Conservation (phyloP, 2,329 filamentous ascomycete genomes). For the Hirsutella thompsonii region DNA sequence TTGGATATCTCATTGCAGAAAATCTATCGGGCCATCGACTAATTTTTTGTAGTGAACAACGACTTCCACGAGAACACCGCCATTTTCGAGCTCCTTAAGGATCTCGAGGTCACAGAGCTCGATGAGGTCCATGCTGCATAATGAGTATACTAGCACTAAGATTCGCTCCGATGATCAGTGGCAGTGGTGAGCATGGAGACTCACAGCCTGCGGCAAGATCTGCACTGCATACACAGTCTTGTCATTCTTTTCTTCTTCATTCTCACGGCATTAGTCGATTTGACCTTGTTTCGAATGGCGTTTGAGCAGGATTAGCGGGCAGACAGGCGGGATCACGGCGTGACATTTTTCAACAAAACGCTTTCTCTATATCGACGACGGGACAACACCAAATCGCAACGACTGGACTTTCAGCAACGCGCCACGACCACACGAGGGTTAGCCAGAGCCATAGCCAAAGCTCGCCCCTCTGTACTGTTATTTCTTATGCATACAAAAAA, state of each 20-base stretch:
- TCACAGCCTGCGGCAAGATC: background rate
- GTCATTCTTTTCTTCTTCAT: background rate
- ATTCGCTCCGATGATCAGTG: too few species aligned
- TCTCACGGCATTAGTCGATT: background rate
- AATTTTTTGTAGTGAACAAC: conserved; percentile 63
- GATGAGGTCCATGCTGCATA: conserved; percentile 23
- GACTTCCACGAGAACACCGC: conserved; percentile 79
- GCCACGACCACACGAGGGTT: conserved; percentile 3
- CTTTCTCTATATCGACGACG: conserved; percentile 12
- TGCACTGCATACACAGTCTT: background rate
- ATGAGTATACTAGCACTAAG: too few species aligned
- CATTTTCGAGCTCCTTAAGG: conserved; percentile 79
- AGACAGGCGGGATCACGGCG: conserved; percentile 9
- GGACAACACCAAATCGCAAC: conserved; percentile 3
- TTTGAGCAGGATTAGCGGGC: conserved; percentile 4
- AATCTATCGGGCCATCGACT: background rate
- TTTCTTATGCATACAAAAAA: conserved; percentile 19
- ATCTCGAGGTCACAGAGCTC: conserved; percentile 54
- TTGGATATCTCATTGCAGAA: background rate
- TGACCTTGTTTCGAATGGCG: background rate
- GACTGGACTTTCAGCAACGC: conserved; percentile 1
- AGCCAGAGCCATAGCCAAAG: background rate
- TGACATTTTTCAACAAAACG: conserved; percentile 30
- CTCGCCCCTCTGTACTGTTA: conserved; percentile 3
- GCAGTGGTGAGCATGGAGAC: too few species aligned